Evolutionary conservation across 768 basidiomycete species (phyloP).

Genomic region (Mycena vitilis): DNA sequence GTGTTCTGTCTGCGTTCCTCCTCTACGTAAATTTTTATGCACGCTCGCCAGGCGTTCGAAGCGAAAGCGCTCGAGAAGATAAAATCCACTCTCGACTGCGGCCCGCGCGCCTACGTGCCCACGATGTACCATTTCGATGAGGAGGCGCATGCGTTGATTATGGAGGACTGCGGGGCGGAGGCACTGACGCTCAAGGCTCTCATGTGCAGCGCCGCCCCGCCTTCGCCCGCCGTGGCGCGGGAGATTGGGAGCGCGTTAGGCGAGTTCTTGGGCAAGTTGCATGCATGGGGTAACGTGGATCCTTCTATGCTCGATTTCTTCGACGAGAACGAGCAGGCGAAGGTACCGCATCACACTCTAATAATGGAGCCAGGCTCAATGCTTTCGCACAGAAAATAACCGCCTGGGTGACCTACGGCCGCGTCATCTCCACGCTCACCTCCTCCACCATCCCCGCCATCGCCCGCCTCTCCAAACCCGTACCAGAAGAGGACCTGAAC

Average conservation of each 20-base stretch:
- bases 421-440: slow-evolving; percentile 50
- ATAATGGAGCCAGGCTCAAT: background rate
- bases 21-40: background rate
- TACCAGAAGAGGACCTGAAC: slow-evolving; percentile 48
- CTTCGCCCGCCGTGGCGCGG: slow-evolving; percentile 44
- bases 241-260: slow-evolving; percentile 67
- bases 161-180: slow-evolving; percentile 58
- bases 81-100: slow-evolving; percentile 35
- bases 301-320: slow-evolving; percentile 49
- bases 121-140: slow-evolving; percentile 54
- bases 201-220: slow-evolving; percentile 46
- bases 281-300: slow-evolving; percentile 55
- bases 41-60: slow-evolving; percentile 36
- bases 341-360: slow-evolving; percentile 29
- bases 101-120: slow-evolving; percentile 50
- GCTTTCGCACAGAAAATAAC: slow-evolving; percentile 31
- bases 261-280: slow-evolving; percentile 62
- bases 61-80: slow-evolving; percentile 50
- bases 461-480: slow-evolving; percentile 48
- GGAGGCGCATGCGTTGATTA: slow-evolving; percentile 55
- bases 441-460: slow-evolving; percentile 48
- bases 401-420: slow-evolving; percentile 56
- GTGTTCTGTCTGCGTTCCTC: slow-evolving; percentile 3
- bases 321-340: slow-evolving; percentile 51
- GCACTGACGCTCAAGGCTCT: slow-evolving; percentile 49